Evolutionary conservation across 768 basidiomycete species (phyloP).

Genomic region (Tricholoma flavovirens): DNA sequence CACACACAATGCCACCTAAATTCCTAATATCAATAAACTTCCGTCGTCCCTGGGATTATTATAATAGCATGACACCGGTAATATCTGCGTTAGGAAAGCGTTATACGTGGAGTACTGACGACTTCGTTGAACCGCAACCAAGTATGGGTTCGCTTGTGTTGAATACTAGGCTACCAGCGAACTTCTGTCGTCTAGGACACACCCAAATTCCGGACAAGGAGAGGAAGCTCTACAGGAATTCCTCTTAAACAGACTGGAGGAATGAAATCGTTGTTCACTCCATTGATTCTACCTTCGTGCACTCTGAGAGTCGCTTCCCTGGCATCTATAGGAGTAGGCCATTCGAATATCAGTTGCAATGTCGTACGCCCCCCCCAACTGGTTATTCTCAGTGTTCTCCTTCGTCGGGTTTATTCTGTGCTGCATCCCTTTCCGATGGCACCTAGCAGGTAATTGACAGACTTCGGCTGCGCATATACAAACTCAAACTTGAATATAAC

Average conservation of each 20-base stretch:
- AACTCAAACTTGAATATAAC: neutral
- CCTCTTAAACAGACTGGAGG: constrained; percentile 30
- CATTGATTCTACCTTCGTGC: constrained; percentile 22
- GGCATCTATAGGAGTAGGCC: constrained; percentile 5
- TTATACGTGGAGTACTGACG: neutral
- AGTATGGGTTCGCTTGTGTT: neutral
- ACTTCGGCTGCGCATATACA: neutral
- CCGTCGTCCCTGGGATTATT: too few species aligned
- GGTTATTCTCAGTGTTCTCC: constrained; percentile 42
- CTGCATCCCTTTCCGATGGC: constrained; percentile 61
- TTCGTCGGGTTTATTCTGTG: constrained; percentile 53
- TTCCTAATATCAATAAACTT: too few species aligned
- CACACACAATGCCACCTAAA: too few species aligned
- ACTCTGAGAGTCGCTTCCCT: constrained; percentile 19
- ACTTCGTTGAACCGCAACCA: neutral
- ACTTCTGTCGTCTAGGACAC: constrained; percentile 24
- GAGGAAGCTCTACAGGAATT: constrained; percentile 24
- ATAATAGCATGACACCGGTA: too few species aligned
- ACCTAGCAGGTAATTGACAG: constrained; percentile 45
- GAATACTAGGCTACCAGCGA: neutral
- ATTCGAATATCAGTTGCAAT: constrained; percentile 5
- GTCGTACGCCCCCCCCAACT: constrained; percentile 35
- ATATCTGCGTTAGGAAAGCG: neutral
- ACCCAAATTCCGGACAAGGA: constrained; percentile 36
- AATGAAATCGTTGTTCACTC: constrained; percentile 17